These are phyloP conservation scores for Inga leiocalycina DNA, from an alignment of 306 rosid species.

Conservation along the genomic window DNA sequence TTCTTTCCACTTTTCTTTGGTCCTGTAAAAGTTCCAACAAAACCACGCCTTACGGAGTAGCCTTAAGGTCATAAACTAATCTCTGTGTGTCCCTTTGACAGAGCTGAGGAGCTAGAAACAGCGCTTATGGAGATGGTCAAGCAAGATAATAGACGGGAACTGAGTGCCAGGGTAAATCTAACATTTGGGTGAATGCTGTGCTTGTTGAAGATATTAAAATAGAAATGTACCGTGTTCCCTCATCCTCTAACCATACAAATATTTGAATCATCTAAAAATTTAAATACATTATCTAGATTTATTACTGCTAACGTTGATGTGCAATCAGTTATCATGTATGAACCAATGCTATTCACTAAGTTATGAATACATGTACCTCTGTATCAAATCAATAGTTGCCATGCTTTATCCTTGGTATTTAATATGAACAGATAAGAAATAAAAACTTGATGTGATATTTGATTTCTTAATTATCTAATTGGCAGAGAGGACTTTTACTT, in stretches of 20 bases:
- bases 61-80: conserved; percentile 27
- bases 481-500: conserved; percentile 15
- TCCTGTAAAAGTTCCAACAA: conserved; percentile 29
- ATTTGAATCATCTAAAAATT: conserved; percentile 11
- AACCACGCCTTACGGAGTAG: conserved; percentile 13
- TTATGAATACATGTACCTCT: background rate
- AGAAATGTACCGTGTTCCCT: conserved; percentile 17
- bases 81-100: conserved; percentile 44
- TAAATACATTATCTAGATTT: background rate
- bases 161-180: conserved; percentile 81
- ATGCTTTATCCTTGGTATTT: background rate
- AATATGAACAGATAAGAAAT: conserved; percentile 1
- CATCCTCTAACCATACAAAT: background rate
- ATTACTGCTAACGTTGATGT: background rate
- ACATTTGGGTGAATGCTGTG: conserved; percentile 34
- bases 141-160: conserved; percentile 74
- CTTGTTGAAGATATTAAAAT: conserved; percentile 27
- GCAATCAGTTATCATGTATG: background rate
- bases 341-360: background rate
- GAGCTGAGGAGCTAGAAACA: conserved; percentile 96
- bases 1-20: conserved; percentile 22
- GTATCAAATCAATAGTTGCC: conserved; percentile 5
- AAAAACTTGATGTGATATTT: conserved; percentile 7
- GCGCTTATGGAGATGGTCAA: conserved; percentile 89
- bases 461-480: conserved; percentile 23